These are phyloP conservation scores for Hypsizygus ulmarius DNA, from an alignment of 1,284 basidiomycete genomes.

Conservation along the genomic window DNA sequence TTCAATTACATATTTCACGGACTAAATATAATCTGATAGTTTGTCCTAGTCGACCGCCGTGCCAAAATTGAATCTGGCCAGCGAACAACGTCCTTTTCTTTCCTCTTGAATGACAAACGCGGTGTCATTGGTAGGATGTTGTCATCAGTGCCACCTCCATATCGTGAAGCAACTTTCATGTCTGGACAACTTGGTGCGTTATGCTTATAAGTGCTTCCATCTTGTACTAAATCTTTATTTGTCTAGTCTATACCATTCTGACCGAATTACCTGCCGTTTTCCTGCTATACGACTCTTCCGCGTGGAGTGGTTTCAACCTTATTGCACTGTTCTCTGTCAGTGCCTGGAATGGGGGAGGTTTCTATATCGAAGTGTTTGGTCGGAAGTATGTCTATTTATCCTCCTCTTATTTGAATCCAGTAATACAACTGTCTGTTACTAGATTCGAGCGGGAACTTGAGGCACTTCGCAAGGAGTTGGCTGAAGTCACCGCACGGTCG, in stretches of 20 bases:
- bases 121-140: slow-evolving; percentile 76
- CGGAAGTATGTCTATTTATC: slow-evolving; percentile 66
- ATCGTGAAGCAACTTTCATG: slow-evolving; percentile 79
- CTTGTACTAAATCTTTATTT: neutral
- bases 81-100: slow-evolving; percentile 83
- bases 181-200: slow-evolving; percentile 78
- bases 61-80: slow-evolving; percentile 86
- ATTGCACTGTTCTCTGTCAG: slow-evolving; percentile 77
- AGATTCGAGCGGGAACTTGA: slow-evolving; percentile 92
- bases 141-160: slow-evolving; percentile 54
- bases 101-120: slow-evolving; percentile 81
- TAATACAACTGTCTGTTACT: slow-evolving; percentile 12
- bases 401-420: neutral
- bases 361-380: slow-evolving; percentile 94
- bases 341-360: slow-evolving; percentile 83
- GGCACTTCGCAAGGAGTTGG: slow-evolving; percentile 81
- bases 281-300: slow-evolving; percentile 73
- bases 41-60: slow-evolving; percentile 80
- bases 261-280: slow-evolving; percentile 87
- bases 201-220: neutral
- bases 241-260: slow-evolving; percentile 76
- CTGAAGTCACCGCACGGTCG: slow-evolving; percentile 53
- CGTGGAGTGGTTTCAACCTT: slow-evolving; percentile 76
- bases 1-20: neutral
- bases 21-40: slow-evolving; percentile 38